Evolutionary conservation across 371 early-diverging fungal species (phyloP).

Genomic region (Gilbertella persicaria): DNA sequence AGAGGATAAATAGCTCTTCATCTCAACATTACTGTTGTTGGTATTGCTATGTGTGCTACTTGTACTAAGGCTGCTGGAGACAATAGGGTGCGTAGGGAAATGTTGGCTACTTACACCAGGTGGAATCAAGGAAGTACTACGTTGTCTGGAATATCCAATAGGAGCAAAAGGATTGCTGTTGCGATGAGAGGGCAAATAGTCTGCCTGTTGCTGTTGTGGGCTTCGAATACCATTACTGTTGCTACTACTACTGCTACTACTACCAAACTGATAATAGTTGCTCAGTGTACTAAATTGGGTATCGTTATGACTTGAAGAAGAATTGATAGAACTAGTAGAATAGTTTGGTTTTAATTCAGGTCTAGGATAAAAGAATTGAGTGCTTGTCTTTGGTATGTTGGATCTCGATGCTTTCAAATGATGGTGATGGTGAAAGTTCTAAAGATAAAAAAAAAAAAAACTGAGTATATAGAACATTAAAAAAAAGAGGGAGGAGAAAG

Average conservation of each 20-base stretch:
- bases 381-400: background rate
- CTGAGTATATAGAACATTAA: too few relatives aligned
- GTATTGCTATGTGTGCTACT: background rate
- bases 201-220: background rate
- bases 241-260: conserved; percentile 5
- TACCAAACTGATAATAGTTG: background rate
- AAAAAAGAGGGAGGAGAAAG: background rate
- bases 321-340: conserved; percentile 7
- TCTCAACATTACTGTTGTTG: background rate
- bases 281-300: background rate
- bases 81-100: background rate
- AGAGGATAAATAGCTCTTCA: conserved; percentile 2
- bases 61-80: background rate
- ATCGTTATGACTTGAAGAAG: background rate
- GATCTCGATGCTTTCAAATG: background rate
- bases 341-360: conserved; percentile 17
- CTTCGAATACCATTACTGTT: background rate
- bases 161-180: conserved; percentile 8
- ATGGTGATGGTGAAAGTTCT: background rate
- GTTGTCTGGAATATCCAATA: conserved; percentile 26
- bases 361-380: conserved; percentile 13
- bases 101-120: conserved; percentile 5
- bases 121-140: conserved; percentile 25
- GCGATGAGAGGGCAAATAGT: background rate
- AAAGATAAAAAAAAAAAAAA: background rate